A percentile compares a stretch with the other conserved stretches of the same genome.
Evolutionary conservation across 768 basidiomycete species (phyloP).

Genomic region (Peribolospora baueri): DNA sequence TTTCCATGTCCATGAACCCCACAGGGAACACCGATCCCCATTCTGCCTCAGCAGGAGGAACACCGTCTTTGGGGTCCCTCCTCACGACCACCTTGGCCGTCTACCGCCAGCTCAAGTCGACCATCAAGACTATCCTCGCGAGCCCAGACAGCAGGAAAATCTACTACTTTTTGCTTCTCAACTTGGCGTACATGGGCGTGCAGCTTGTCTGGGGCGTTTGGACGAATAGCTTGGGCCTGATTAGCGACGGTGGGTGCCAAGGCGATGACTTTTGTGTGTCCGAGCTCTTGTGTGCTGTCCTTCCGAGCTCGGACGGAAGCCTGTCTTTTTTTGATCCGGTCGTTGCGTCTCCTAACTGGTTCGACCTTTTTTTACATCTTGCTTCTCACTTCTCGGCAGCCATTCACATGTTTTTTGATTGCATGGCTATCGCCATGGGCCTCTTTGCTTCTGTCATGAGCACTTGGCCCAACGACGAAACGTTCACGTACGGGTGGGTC

Average conservation of each 20-base stretch:
- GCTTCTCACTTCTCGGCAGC: conserved; percentile 27
- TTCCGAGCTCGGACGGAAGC: background rate
- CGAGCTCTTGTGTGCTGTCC: background rate
- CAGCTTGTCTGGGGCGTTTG: conserved; percentile 75
- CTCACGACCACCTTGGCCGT: conserved; percentile 8
- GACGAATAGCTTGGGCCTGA: conserved; percentile 89
- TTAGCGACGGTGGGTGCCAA: conserved; percentile 58
- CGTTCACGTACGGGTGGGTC: conserved; percentile 78
- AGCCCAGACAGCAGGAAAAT: conserved; percentile 85
- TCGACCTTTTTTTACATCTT: background rate
- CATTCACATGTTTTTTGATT: conserved; percentile 99
- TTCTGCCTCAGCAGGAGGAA: conserved; percentile 1
- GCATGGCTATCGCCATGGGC: conserved; percentile 86
- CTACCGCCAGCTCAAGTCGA: conserved; percentile 22
- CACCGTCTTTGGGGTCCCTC: background rate
- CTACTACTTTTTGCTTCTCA: conserved; percentile 85
- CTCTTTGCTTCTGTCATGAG: conserved; percentile 93
- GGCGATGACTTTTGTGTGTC: background rate
- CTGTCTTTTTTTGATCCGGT: background rate
- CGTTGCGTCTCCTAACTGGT: background rate
- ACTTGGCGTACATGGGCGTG: conserved; percentile 84
- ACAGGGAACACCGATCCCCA: conserved; percentile 1
- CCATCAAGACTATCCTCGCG: conserved; percentile 70
- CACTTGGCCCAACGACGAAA: conserved; percentile 81
- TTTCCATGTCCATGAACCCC: background rate